These are phyloP conservation scores for Daldinia caldariorum DNA, from an alignment of 495 filamentous ascomycete species.

Conservation along the genomic window DNA sequence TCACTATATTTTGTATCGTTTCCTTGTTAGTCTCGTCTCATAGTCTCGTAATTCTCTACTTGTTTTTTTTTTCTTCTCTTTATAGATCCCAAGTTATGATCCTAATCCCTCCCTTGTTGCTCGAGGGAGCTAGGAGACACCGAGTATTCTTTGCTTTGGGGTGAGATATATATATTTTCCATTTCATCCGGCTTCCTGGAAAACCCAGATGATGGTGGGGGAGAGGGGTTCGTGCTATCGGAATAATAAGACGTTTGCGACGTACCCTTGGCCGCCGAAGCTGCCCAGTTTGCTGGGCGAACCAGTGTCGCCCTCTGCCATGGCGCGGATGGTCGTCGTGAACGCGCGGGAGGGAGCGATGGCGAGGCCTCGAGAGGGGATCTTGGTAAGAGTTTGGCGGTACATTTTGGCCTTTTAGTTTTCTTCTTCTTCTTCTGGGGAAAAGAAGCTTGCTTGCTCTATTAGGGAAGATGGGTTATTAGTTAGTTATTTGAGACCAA, in stretches of 20 bases:
- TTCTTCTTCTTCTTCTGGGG: not conserved
- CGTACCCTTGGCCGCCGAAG: slow-evolving; percentile 56
- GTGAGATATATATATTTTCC: not conserved
- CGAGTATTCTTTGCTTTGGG: not conserved
- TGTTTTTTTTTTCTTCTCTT: not conserved
- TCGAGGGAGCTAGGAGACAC: not conserved
- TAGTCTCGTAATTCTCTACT: not conserved
- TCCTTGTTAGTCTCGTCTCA: slow-evolving; percentile 20
- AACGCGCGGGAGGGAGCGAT: slow-evolving; percentile 64
- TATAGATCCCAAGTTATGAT: not conserved
- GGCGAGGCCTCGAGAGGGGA: slow-evolving; percentile 59
- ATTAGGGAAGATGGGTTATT: not conserved
- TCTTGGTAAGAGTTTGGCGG: slow-evolving; percentile 69
- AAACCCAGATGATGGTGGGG: not conserved
- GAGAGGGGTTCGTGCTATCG: not conserved
- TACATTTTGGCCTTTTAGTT: slow-evolving; percentile 64
- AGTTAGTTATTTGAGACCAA: slow-evolving; percentile 1
- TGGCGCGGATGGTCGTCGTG: slow-evolving; percentile 67
- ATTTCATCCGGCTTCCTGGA: slow-evolving; percentile 7
- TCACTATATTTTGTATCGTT: slow-evolving; percentile 68
- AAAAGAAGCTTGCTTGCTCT: not conserved
- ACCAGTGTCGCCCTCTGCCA: slow-evolving; percentile 76
- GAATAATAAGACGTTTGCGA: slow-evolving; percentile 22
- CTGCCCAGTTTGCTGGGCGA: slow-evolving; percentile 59
- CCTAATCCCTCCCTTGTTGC: not conserved